Evolutionary conservation across 495 filamentous ascomycete species (phyloP), one percentile per base, ranked within the genome.

Genomic region (Pyrenula aspistea): DNA sequence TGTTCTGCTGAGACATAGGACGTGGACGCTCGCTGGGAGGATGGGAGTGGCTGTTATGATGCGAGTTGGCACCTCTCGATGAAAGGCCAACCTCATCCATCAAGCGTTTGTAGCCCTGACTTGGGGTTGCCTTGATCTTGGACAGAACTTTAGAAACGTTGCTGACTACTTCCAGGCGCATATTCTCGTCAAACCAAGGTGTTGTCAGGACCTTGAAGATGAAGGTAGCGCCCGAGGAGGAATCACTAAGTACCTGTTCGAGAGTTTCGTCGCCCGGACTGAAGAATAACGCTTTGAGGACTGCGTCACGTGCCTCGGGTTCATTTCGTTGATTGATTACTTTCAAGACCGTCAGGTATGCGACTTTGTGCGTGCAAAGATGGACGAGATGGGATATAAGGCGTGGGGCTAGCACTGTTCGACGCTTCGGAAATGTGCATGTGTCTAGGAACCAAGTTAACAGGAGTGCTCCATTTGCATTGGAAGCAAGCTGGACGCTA

Each of bases 361-460:
- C 93, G 58, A 98, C 93, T 76, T 98, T 98, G 74, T 98, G 93
- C 0, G 93, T 97, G 76, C 93, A 96, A 4, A 98, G 81, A 66
- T 96, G 91, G 25, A 96, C 92, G n/a, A 98, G 75, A 62, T 97
- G 90, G 53, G 93, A 92, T 51, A 98, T 88, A 24, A 98, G 84
- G 63, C 90, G 80, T 25, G 93, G 93, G 24, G 93, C 91, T 23
- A 98, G 82, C 21, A 96, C 92, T 15, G 87, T 93, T 56, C 94
- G 87, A 56, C 93, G 86, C 59, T 85, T 83, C 55, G 91, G 89
- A 76, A 97, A 96, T 24, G 85, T 96, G 78, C 93, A 98, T 2
- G 94, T 98, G 67, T 98, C 93, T 53, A 98, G 77, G 80, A 96
- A 95, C 93, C 93, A 98, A 24, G 93, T 98, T 53, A 98, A 77